Base-by-base conservation (phyloP, 2,329 filamentous ascomycete species). In the Albifimbria verrucaria region DNA sequence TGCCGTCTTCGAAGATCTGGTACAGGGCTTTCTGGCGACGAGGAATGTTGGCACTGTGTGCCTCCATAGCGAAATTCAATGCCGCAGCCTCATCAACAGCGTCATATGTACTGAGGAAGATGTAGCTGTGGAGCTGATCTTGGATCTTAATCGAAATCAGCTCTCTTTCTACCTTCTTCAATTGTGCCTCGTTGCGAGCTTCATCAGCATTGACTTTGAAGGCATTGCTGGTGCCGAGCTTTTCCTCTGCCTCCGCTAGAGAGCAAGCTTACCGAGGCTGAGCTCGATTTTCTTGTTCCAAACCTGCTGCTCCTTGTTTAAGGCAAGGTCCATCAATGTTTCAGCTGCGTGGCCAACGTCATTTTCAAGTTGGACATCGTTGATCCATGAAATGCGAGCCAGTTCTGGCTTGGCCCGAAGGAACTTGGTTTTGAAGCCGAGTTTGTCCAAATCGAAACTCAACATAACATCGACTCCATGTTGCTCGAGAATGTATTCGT, bases 281-380 rank as follows among this genome's bases (percentile, higher is more conserved):
- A 97, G 76, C 70, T 97, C 89, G 28, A 96, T 89, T 69, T 95
- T 94, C 75, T 96, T 95, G 72, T 85, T 91, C 93, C 93, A 97
- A 4, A 94, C 73, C 61, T 92, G 88, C 50, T 84, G 81, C 68
- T 97, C 92, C 51, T 85, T 83, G 48, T 80, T 78, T 20, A 87
- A 74, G 0, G 90, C 92, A 20, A 92, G 78, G 7, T 83, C 76
- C 43, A 89, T 76, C 46, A 99, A 78, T 1, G 86, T 88, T 42
- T 83, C 74, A 5, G 88, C 86, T 11, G 93, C 92, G 52, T 83
- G 81, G 12, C 82, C 77, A 57, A 91, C 91, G 62, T 96, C 85
- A 54, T 85, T 79, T 65, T 94, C 89, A 22, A 82, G 80, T 55
- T 86, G 79, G 7, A 97, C 81, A 66, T 97, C 92, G 67, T 99